Base-by-base conservation (phyloP, 2,329 filamentous ascomycete species). In the Fusarium sp. region DNA sequence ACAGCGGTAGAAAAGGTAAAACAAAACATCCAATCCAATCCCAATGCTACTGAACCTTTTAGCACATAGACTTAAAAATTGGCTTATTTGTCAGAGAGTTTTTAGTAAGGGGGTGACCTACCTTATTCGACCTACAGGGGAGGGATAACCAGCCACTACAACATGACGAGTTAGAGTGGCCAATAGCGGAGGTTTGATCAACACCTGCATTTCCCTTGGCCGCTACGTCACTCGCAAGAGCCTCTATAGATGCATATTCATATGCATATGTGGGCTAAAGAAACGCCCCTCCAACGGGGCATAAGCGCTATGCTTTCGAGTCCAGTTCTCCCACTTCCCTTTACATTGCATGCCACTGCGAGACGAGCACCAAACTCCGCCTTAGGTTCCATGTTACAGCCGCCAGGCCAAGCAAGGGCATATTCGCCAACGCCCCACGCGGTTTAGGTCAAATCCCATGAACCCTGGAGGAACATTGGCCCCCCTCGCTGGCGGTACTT, bases 11-110 rank as follows among this genome's bases (percentile, higher is more conserved):
- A 35, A 47, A 65, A 56, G 54, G 60, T 39, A 47, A 65, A 56
- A 57, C 66, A 29, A 63, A 55, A 31, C 28, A 63, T 23, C 20
- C 12, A 20, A 23, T 21, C n/a, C 20, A 20, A 26, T 53, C n/a
- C 37, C 37, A 29, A 15, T n/a, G 20, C 26, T 18, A 43, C 39
- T 29, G 35, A 26, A 42, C 47, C 28, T 29, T n/a, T 38, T n/a
- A 48, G 44, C 48, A 58, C 33, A 67, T 70, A 68, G 66, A 33
- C 62, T 69, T 69, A 69, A 68, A 68, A 56, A 68, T 69, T 70
- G 67, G 62, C 67, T 70, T 70, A 63, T 63, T 69, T 65, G 56
- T 69, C 69, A 67, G 43, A 53, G 41, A n/a, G n/a, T n/a, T 57
- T 70, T 67, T 56, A 67, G 66, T 70, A 62, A 68, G 66, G 66